Evolutionary conservation across 495 filamentous ascomycete genomes (phyloP).

Genomic region (Aspergillus haitiensis): DNA sequence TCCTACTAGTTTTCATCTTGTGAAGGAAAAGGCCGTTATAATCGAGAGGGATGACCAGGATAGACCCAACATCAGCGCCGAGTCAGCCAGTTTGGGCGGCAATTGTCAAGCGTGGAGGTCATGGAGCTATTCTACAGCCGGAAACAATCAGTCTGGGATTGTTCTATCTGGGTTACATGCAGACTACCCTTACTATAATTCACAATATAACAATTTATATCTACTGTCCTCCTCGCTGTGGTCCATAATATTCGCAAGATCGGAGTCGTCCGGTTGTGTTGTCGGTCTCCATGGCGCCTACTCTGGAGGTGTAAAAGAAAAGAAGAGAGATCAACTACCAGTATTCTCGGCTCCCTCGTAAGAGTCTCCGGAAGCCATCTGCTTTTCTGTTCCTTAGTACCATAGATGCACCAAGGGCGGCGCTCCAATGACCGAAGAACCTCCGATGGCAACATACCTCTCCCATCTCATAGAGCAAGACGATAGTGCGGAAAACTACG

Average conservation of each 20-base stretch:
- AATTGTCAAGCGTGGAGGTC: not conserved
- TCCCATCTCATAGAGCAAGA: not conserved
- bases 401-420: not conserved
- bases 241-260: not conserved
- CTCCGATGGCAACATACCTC: not conserved
- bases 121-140: not conserved
- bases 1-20: not conserved
- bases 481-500: not conserved
- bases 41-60: not conserved
- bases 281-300: too few species aligned
- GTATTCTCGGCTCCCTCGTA: not conserved
- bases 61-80: not conserved
- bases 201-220: not conserved
- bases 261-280: not conserved
- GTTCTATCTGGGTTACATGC: too few species aligned
- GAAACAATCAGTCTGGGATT: not conserved
- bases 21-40: not conserved
- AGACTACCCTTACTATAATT: not conserved
- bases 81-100: not conserved
- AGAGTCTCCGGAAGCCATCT: constrained; percentile 1
- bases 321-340: not conserved
- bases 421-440: not conserved
- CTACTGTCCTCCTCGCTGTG: not conserved
- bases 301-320: too few species aligned
- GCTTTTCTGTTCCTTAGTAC: not conserved